phyloP scores from a whole-genome alignment of 352 stramenopile species.

The Peronospora destructor region DNA sequence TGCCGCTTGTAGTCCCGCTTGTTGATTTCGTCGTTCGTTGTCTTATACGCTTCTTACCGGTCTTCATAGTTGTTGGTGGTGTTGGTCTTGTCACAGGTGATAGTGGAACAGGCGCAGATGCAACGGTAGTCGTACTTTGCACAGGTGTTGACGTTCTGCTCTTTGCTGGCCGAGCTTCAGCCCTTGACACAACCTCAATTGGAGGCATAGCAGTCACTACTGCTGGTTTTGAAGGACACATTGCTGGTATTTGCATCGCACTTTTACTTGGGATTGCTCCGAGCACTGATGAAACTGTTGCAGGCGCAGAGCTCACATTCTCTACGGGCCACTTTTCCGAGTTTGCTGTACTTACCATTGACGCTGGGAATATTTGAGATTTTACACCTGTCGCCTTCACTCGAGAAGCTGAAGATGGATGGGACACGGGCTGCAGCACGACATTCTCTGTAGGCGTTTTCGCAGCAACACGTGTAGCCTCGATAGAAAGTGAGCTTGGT shows the following conservation, averaged over 20 bases:
- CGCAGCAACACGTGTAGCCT: not conserved
- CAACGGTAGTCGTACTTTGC: constrained; percentile 5
- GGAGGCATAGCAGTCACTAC: constrained; percentile 1
- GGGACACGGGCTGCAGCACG: not conserved
- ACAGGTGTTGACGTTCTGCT: not conserved
- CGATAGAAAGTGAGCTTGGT: not conserved
- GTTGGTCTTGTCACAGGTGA: not conserved
- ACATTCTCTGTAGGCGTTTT: not conserved
- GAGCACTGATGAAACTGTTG: not conserved
- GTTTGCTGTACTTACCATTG: not conserved
- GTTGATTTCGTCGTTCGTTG: constrained; percentile 3
- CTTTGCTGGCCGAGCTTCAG: constrained; percentile 2
- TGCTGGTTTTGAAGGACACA: not conserved
- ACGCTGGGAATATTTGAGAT: not conserved
- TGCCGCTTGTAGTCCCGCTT: not conserved
- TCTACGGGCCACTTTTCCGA: not conserved
- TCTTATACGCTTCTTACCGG: constrained; percentile 30
- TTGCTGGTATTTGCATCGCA: not conserved
- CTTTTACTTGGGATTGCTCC: not conserved
- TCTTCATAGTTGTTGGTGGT: constrained; percentile 5
- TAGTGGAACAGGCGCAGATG: constrained; percentile 4
- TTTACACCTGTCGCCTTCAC: not conserved
- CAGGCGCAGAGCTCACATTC: not conserved
- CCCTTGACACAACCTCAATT: constrained; percentile 2
- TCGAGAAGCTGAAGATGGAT: not conserved